phyloP scores from a whole-genome alignment of 768 basidiomycete genomes.

The Pleurotus sapidus region DNA sequence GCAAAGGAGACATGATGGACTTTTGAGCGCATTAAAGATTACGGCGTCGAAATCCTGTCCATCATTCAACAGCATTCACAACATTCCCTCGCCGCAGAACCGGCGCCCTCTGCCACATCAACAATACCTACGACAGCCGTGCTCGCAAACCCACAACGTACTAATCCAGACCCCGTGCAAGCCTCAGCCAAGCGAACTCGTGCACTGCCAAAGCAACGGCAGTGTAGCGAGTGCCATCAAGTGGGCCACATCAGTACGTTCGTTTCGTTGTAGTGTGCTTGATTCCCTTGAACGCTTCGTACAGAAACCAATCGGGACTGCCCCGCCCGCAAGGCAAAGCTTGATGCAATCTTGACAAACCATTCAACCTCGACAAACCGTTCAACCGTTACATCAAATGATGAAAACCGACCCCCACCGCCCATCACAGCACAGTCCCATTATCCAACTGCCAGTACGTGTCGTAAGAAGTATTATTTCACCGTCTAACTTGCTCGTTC shows the following conservation, averaged over 20 bases:
- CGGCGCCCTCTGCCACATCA: not conserved
- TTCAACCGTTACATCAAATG: too few relatives aligned
- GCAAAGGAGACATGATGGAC: constrained; percentile 9
- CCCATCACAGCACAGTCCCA: too few relatives aligned
- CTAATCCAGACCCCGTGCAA: too few relatives aligned
- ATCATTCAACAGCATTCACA: not conserved
- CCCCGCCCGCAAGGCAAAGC: not conserved
- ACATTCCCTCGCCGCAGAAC: not conserved
- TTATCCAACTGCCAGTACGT: too few relatives aligned
- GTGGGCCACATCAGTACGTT: constrained; percentile 11
- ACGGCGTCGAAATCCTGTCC: not conserved
- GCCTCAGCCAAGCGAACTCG: not conserved
- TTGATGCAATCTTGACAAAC: not conserved
- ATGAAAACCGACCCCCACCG: not conserved
- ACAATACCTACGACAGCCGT: not conserved
- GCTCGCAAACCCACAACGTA: not conserved
- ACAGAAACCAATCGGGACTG: not conserved
- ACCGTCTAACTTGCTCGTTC: too few relatives aligned
- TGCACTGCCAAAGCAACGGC: not conserved
- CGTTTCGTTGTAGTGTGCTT: not conserved
- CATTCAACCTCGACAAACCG: not conserved
- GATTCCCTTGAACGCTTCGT: not conserved
- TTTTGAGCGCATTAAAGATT: not conserved
- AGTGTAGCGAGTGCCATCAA: constrained; percentile 7
- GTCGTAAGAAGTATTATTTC: too few relatives aligned